These are phyloP conservation scores for Porcisia deanei DNA, from an alignment of 208 protist species.

Conservation along the genomic window DNA sequence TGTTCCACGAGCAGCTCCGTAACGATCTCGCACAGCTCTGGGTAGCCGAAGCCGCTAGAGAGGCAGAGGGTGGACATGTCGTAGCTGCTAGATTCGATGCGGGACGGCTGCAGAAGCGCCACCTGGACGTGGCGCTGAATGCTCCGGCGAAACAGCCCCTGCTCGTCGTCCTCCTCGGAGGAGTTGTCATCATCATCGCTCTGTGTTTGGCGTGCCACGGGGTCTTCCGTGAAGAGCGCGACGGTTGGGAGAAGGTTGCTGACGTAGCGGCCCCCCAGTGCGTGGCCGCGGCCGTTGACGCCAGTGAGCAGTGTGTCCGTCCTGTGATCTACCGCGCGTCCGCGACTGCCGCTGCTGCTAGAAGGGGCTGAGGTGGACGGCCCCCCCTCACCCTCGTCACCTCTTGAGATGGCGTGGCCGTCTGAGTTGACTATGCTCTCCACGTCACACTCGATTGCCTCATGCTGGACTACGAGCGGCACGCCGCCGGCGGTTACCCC, in stretches of 20 bases:
- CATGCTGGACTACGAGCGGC: constrained; percentile 17
- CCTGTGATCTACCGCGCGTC: neutral
- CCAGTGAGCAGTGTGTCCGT: constrained; percentile 45
- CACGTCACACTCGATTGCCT: constrained; percentile 25
- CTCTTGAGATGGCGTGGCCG: neutral
- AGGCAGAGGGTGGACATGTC: constrained; percentile 72
- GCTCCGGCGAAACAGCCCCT: constrained; percentile 34
- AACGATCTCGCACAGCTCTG: constrained; percentile 71
- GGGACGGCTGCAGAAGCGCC: constrained; percentile 45
- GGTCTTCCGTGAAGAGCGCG: constrained; percentile 67
- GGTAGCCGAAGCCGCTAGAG: constrained; percentile 44
- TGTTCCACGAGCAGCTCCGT: constrained; percentile 74
- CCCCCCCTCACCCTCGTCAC: neutral
- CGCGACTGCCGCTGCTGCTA: constrained; percentile 17
- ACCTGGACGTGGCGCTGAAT: constrained; percentile 47
- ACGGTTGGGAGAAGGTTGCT: constrained; percentile 43
- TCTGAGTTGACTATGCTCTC: neutral
- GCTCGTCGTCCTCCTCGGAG: constrained; percentile 49
- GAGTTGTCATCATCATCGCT: constrained; percentile 33
- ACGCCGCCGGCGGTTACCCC: constrained; percentile 18
- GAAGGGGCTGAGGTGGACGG: constrained; percentile 9
- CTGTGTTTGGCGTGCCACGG: constrained; percentile 33
- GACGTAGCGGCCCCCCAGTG: constrained; percentile 32
- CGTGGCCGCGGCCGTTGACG: constrained; percentile 33
- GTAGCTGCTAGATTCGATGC: constrained; percentile 48